phyloP scores from a whole-genome alignment of 768 basidiomycete species.

The Dendrothele bispora region DNA sequence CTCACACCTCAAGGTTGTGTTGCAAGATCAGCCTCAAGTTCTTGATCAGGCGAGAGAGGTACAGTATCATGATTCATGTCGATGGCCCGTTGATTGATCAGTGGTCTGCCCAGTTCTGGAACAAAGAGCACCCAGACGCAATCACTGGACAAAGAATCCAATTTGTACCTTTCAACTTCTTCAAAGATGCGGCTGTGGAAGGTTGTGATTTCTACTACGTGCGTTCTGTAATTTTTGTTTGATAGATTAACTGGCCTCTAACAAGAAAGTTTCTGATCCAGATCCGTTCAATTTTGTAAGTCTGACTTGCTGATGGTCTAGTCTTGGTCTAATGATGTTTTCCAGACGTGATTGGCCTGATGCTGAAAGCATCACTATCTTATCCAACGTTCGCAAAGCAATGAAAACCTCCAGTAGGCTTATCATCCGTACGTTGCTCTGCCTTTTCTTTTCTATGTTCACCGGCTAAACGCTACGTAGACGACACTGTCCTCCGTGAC shows the following conservation, averaged over 20 bases:
- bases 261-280: slow-evolving; percentile 6
- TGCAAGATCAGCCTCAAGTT: slow-evolving; percentile 35
- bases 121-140: slow-evolving; percentile 30
- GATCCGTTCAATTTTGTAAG: slow-evolving; percentile 37
- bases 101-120: slow-evolving; percentile 29
- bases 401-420: slow-evolving; percentile 34
- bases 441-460: neutral
- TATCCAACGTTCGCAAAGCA: slow-evolving; percentile 32
- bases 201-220: slow-evolving; percentile 43
- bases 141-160: slow-evolving; percentile 32
- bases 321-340: neutral
- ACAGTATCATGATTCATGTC: neutral
- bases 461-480: slow-evolving; percentile 16
- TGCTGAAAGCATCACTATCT: slow-evolving; percentile 32
- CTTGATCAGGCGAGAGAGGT: slow-evolving; percentile 28
- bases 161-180: slow-evolving; percentile 40
- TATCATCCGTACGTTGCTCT: slow-evolving; percentile 33
- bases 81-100: neutral
- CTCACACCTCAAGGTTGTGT: slow-evolving; percentile 32
- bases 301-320: neutral
- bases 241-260: neutral
- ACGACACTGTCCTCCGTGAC: slow-evolving; percentile 37
- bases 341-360: slow-evolving; percentile 44
- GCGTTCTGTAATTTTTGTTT: slow-evolving; percentile 14
- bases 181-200: slow-evolving; percentile 32